Conservation (phyloP, 257 asterid species). For the Ophiorrhiza pumila region DNA sequence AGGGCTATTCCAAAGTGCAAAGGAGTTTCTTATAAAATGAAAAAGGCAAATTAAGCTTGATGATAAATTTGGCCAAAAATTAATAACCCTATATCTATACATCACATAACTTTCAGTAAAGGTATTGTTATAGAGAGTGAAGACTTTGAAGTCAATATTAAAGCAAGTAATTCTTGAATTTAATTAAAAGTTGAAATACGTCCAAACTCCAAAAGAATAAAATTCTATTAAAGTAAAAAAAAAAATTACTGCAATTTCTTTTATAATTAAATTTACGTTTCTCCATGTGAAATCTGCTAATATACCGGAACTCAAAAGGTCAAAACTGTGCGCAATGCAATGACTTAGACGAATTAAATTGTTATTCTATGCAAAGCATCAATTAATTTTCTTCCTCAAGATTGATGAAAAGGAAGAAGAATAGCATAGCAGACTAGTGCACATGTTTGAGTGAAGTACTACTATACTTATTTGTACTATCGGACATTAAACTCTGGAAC, state of each 20-base stretch:
- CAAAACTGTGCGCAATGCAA: constrained; percentile 4
- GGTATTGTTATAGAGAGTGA: neutral
- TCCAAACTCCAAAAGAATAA: constrained; percentile 1
- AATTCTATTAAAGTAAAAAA: neutral
- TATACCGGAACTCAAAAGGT: neutral
- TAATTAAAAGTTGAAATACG: constrained; percentile 14
- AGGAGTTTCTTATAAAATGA: constrained; percentile 14
- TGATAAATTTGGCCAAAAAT: neutral
- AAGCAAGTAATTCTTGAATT: constrained; percentile 12
- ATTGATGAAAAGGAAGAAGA: constrained; percentile 27
- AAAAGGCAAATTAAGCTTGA: constrained; percentile 10
- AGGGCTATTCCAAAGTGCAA: constrained; percentile 16
- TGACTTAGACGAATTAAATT: constrained; percentile 3
- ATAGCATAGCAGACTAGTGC: constrained; percentile 18
- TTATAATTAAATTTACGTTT: no score
- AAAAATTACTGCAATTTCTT: neutral
- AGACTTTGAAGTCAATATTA: neutral
- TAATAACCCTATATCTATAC: neutral
- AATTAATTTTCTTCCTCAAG: constrained; percentile 38
- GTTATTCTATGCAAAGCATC: constrained; percentile 16
- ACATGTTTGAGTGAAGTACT: constrained; percentile 24
- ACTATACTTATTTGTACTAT: constrained; percentile 18
- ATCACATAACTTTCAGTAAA: constrained; percentile 5
- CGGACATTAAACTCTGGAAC: constrained; percentile 30
- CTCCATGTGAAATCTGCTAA: neutral